Evolutionary conservation across 371 early-diverging fungal genomes (phyloP).

Genomic region (Smittium culicis): DNA sequence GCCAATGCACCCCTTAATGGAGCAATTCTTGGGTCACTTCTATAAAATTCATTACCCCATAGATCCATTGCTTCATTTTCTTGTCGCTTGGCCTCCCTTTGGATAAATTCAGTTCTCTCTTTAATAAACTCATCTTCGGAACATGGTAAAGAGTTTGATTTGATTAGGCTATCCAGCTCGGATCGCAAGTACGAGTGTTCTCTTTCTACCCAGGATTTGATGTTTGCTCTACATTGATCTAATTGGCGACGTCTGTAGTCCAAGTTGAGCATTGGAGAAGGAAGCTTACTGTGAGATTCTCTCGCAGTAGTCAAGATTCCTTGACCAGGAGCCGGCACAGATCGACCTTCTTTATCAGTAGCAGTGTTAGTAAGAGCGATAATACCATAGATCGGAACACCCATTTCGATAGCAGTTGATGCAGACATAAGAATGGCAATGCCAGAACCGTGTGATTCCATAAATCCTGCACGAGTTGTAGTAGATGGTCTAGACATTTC

Average conservation of each 20-base stretch:
- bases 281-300: slow-evolving; percentile 46
- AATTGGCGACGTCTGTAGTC: slow-evolving; percentile 83
- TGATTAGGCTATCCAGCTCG: slow-evolving; percentile 60
- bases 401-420: slow-evolving; percentile 81
- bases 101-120: slow-evolving; percentile 67
- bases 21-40: slow-evolving; percentile 65
- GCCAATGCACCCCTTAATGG: slow-evolving; percentile 88
- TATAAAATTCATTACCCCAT: slow-evolving; percentile 82
- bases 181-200: slow-evolving; percentile 59
- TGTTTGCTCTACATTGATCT: slow-evolving; percentile 58
- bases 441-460: slow-evolving; percentile 91
- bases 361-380: slow-evolving; percentile 86
- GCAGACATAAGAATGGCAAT: slow-evolving; percentile 74
- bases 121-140: slow-evolving; percentile 57
- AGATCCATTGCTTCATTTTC: slow-evolving; percentile 66
- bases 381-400: slow-evolving; percentile 87
- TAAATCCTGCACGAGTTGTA: slow-evolving; percentile 81
- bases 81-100: slow-evolving; percentile 70
- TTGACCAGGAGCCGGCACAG: slow-evolving; percentile 90
- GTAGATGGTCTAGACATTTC: slow-evolving; percentile 94
- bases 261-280: slow-evolving; percentile 69
- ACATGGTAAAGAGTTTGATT: slow-evolving; percentile 37
- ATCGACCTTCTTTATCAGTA: slow-evolving; percentile 92
- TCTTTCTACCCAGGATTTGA: slow-evolving; percentile 71
- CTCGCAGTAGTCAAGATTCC: slow-evolving; percentile 91